Evolutionary conservation across 2,329 filamentous ascomycete genomes (phyloP), one percentile per base, ranked within the genome.

Genomic region (Penicillium crustosum): DNA sequence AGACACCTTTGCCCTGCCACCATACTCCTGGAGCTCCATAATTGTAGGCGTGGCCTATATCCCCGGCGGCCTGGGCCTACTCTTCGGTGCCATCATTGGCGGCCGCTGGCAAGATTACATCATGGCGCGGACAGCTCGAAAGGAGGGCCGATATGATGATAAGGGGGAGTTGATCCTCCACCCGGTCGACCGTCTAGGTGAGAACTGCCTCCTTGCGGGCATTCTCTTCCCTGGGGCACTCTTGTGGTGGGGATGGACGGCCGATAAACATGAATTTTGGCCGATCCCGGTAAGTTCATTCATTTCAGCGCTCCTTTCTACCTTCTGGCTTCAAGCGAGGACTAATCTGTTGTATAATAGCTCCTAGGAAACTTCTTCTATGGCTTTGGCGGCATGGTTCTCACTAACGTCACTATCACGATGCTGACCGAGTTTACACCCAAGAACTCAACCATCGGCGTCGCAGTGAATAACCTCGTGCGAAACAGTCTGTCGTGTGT

Each of bases 21-120:
- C 50, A 19, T 53, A 53, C 19, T 25, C 31, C 12, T 53, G 29
- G 29, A 35, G 29, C 9, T 5, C 33, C 1, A 9, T 36, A 3
- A 13, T 49, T 8, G 33, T 36, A 6, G 47, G 50, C 7, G 21
- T 53, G 9, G 39, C 42, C 0, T 53, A 47, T 44, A 23, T 53
- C 0, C 25, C 50, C 2, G 15, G 29, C 0, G 42, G n/a, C 4
- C 29, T 53, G 9, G 50, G 50, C 1, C 31, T 45, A 17, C 17
- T 44, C 15, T 10, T 47, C 2, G 39, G 38, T 10, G 31, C 39
- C 1, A 45, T 47, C 2, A 10, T 53, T 25, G 50, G 50, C 0
- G 50, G 50, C 29, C 39, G 41, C 27, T 47, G 50, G 50, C 29
- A 45, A 19, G 50, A 53, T 31, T 47, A 53, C 31, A 53, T 53